phyloP scores from a whole-genome alignment of 2,329 filamentous ascomycete species.

The Diaporthe sp. region DNA sequence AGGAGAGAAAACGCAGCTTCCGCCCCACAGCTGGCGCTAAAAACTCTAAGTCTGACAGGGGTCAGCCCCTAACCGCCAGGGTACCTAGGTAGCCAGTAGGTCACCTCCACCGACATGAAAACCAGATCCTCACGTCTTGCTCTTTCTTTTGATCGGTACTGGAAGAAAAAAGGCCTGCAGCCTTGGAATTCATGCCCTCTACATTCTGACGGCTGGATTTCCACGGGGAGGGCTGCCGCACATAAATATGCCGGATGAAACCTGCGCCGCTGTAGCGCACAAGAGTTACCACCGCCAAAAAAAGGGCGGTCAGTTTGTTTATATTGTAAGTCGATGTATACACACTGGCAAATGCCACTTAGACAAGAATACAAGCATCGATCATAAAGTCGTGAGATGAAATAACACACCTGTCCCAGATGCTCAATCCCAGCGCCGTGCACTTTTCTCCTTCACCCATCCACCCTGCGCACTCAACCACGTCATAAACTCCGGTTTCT shows the following conservation, averaged over 20 bases:
- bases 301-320: neutral
- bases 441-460: neutral
- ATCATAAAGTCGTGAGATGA: neutral
- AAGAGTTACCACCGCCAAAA: neutral
- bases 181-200: neutral
- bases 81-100: neutral
- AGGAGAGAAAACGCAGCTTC: conserved; percentile 11
- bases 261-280: neutral
- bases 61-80: neutral
- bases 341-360: conserved; percentile 6
- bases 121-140: neutral
- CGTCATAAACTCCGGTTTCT: neutral
- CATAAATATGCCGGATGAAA: neutral
- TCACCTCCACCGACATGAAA: no score
- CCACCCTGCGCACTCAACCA: neutral
- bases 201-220: no score
- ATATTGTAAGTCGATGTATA: conserved; percentile 16
- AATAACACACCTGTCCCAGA: neutral
- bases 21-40: neutral
- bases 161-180: neutral
- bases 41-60: conserved; percentile 9
- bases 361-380: conserved; percentile 3
- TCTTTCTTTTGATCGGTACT: neutral
- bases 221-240: neutral
- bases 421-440: conserved; percentile 4